Percentiles rank a stretch among this genome's conserved stretches.
phyloP scores from a whole-genome alignment of 176 grass and related monocot species.

The Echinochloa phyllopogon region DNA sequence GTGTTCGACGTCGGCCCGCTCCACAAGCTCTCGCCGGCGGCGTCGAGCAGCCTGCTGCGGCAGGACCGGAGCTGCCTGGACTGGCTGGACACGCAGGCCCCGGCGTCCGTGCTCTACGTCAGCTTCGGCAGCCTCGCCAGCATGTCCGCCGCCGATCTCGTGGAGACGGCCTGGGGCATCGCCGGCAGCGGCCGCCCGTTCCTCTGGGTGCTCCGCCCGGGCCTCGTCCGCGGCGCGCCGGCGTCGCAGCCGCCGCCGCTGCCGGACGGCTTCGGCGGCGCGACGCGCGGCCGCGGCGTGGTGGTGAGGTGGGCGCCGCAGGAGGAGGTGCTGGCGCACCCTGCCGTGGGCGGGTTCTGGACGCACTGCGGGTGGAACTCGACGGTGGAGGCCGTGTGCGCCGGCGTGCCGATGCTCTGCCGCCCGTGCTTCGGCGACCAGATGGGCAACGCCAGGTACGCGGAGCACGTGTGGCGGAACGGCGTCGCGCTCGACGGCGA shows the following conservation, averaged over 20 bases:
- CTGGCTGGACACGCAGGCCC: conserved; percentile 32
- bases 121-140: conserved; percentile 47
- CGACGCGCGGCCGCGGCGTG: background rate
- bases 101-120: conserved; percentile 44
- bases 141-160: conserved; percentile 32
- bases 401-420: conserved; percentile 41
- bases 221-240: background rate
- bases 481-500: conserved; percentile 24
- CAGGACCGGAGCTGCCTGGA: conserved; percentile 43
- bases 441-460: conserved; percentile 47
- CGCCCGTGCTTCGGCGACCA: conserved; percentile 51
- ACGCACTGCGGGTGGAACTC: conserved; percentile 78
- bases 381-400: conserved; percentile 33
- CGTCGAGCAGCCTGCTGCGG: background rate
- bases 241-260: background rate
- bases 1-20: conserved; percentile 44
- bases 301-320: conserved; percentile 50
- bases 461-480: conserved; percentile 2
- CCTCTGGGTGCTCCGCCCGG: conserved; percentile 41
- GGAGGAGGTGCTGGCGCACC: conserved; percentile 45
- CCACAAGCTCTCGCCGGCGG: conserved; percentile 25
- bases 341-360: conserved; percentile 22
- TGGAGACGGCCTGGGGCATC: conserved; percentile 27
- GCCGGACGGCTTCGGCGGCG: background rate
- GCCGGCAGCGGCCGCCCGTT: conserved; percentile 37